Evolutionary conservation across 2,329 filamentous ascomycete genomes (phyloP), one percentile per base, ranked within the genome.

Genomic region (Colletotrichum ledebouriae): DNA sequence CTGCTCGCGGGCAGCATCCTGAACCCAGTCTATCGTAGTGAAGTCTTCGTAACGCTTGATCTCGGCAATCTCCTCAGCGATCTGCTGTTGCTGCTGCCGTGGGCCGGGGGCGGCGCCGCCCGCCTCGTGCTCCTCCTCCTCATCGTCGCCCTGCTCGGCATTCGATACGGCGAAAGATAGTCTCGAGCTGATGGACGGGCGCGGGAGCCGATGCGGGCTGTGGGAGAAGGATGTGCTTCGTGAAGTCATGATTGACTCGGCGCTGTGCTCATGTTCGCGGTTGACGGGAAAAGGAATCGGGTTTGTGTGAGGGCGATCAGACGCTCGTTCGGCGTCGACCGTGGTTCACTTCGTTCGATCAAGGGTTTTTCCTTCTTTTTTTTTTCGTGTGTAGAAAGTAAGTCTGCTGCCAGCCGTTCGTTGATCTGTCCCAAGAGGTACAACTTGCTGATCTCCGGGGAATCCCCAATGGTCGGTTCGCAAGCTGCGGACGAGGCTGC

Each of bases 11-110:
- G 94, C 92, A 11, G 95, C 94, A 86, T 99, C 96, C 79, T 99
- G 95, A 0, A 99, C 95, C 96, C 96, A 99, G 80, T 99, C 96
- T 88, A 96, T 96, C 1, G 96, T 99, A 6, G 94, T 97, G 78
- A 99, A 99, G 81, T 99, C 96, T 87, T 97, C 96, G 82, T 99
- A 99, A 82, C 95, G 89, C 82, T 98, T 98, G 78, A 99, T 98
- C 83, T 98, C 92, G 29, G 92, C 94, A 76, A 99, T 97, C 82
- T 99, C 96, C 76, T 98, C 94, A 70, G 94, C 92, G 72, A 97
- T 93, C 71, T 91, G 89, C 70, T 90, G 87, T 75, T 92, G 88
- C 56, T 69, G 66, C 9, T 49, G 66, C 37, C 57, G 47, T 20
- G 47, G 60, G 42, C 60, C 37, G 34, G 66, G 44, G 3, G 61